phyloP scores from a whole-genome alignment of 129 eudicot genomes.

The Pulicaria dysenterica region DNA sequence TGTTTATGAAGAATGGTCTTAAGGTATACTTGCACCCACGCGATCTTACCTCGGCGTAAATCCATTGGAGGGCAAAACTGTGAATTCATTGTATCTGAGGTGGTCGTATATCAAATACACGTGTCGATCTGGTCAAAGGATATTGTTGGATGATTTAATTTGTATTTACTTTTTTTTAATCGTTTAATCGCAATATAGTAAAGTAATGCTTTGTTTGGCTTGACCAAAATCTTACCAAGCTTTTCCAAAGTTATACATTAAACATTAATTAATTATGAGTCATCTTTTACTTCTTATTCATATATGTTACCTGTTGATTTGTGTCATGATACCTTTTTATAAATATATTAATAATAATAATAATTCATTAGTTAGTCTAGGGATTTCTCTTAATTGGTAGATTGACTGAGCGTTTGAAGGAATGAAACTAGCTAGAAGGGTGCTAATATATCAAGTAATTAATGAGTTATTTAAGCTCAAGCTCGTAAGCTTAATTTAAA shows the following conservation, averaged over 20 bases:
- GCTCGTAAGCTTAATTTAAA: too few species aligned
- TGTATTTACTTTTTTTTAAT: constrained; percentile 38
- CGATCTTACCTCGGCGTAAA: constrained; percentile 45
- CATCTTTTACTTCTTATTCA: constrained; percentile 8
- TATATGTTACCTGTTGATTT: background rate
- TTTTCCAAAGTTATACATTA: constrained; percentile 35
- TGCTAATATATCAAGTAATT: too few species aligned
- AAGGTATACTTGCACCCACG: constrained; percentile 64
- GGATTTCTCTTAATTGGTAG: background rate
- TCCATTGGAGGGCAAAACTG: background rate
- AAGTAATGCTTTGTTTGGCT: constrained; percentile 43
- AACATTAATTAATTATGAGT: background rate
- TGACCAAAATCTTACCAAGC: constrained; percentile 35
- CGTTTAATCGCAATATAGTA: constrained; percentile 1
- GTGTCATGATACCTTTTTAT: background rate
- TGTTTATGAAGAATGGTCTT: constrained; percentile 82
- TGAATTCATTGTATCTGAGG: constrained; percentile 24
- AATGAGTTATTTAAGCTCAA: too few species aligned
- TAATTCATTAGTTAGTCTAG: background rate
- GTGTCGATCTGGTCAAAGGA: constrained; percentile 36
- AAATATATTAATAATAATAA: background rate
- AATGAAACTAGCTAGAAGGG: too few species aligned
- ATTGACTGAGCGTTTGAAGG: too few species aligned
- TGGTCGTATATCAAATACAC: constrained; percentile 14
- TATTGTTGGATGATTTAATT: constrained; percentile 41